Evolutionary conservation across 2,329 filamentous ascomycete species (phyloP), one percentile per base, ranked within the genome.

Genomic region (Microcyclosporella mali): DNA sequence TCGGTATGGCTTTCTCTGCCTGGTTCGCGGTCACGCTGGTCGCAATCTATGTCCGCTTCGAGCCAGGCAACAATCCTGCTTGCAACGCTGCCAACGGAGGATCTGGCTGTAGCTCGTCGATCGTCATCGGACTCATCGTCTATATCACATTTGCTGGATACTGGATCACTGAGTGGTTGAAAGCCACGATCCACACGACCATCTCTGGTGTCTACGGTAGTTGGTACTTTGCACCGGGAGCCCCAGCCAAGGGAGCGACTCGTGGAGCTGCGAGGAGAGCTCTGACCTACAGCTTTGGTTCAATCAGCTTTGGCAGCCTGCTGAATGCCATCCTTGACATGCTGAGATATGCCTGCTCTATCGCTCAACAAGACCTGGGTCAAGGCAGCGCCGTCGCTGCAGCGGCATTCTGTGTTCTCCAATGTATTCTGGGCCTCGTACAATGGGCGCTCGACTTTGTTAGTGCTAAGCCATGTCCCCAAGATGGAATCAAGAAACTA

Each of bases 101-200:
- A 3, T 74, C 66, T 2, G 57, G 57, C 25, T 95, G 89, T 56
- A 82, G 84, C 47, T 73, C 70, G 4, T 86, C 72, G 39, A 90
- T 82, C 52, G 85, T 95, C 33, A 89, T 88, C 47, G 89, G 89
- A 0, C 68, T 95, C 21, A 71, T 94, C 4, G 85, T 84, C 14
- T 95, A 94, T 62, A 77, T 88, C 53, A 94, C 88, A 0, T 95
- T 97, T 58, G 83, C 88, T 40, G 86, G 82, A 67, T 95, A 94
- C 68, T 97, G 90, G 90, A 82, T 95, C 51, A 84, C 85, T 1
- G 90, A 97, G 63, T 90, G 85, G 76, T 70, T 95, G 56, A 95
- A 95, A 71, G 95, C 94, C 66, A 88, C 86, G 0, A 86, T 95
- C 35, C 88, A 97, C 62, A 84, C 84, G 2, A 88, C 81, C 17